Evolutionary conservation across 192 early-diverging fungal genomes (phyloP), one percentile per base, ranked within the genome.

Genomic region (Coemansia javaensis): DNA sequence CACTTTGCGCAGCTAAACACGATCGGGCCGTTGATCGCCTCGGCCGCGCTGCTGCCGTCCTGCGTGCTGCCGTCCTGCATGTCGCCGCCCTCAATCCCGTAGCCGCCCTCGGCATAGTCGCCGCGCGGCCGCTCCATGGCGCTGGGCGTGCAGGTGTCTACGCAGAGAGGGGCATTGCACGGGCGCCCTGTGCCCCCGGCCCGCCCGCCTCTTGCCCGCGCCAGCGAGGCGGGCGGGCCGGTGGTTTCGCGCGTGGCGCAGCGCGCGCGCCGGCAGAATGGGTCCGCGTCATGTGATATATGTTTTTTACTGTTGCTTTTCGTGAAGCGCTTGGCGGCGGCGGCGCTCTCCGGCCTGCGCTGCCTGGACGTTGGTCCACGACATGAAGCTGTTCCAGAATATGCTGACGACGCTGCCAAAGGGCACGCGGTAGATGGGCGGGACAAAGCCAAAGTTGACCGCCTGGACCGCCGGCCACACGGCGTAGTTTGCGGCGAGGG

Each of bases 321-420:
- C 25, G 3, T 27, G 28, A 4, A 1, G 28, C 7, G 28, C 28
- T 30, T 25, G 2, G 24, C 24, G 24, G 24, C 28, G 28, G 5
- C 28, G 7, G 28, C 10, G n/a, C n/a, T n/a, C n/a, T n/a, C n/a
- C 37, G 1, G 31, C 41, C 10, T 27, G 45, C 0, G 56, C 50
- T 7, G 67, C 58, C 28, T 50, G 54, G 3, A 55, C 54, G 25
- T 86, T 86, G 0, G 79, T 42, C 78, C 81, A 84, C 23, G 84
- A 86, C 20, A 89, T 72, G 61, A 84, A 87, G 7, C 78, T 61
- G 41, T 85, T 87, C 87, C 87, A 89, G 14, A 84, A 74, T n/a
- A 89, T 78, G 30, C 85, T 82, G 21, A 85, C 66, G 5, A 73
- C 63, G 48, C 85, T 86, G 24, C 81, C 79, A 59, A 89, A 85